Conservation (phyloP, 2,329 filamentous ascomycete species). For the Cladophialophora exuberans region DNA sequence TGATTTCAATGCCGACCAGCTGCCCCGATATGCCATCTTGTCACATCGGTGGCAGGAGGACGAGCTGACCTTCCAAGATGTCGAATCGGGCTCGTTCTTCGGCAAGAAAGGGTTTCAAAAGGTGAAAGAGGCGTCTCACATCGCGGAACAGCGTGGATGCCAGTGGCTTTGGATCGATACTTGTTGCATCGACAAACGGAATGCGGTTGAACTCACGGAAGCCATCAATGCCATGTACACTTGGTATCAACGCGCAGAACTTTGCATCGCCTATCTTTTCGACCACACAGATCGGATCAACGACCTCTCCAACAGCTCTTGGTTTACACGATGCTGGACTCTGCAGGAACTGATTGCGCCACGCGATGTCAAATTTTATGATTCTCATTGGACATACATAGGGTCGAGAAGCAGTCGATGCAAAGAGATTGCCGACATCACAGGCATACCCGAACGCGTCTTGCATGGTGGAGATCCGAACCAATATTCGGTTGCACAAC, state of each 20-base stretch:
- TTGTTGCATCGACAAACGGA: conserved; percentile 34
- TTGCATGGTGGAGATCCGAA: not conserved
- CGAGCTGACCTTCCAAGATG: no score
- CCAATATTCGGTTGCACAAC: not conserved
- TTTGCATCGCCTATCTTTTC: conserved; percentile 22
- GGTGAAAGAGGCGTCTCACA: no score
- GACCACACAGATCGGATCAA: not conserved
- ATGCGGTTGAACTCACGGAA: conserved; percentile 30
- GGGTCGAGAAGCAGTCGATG: not conserved
- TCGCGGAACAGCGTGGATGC: no score
- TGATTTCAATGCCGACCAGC: no score
- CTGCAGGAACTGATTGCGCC: conserved; percentile 34
- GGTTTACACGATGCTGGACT: conserved; percentile 32
- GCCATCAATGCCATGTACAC: conserved; percentile 31
- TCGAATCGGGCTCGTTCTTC: no score
- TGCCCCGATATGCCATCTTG: no score
- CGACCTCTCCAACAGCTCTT: conserved; percentile 6
- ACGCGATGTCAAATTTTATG: conserved; percentile 17
- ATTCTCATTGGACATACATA: not conserved
- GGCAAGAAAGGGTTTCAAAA: no score
- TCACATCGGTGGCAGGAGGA: no score
- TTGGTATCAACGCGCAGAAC: conserved; percentile 27
- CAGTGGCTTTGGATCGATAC: conserved; percentile 32
- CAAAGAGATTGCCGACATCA: not conserved
- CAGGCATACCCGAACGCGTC: not conserved